Conservation (phyloP, 805 yeast genomes). For the Cyberlindnera nakhonratchasimensis region DNA sequence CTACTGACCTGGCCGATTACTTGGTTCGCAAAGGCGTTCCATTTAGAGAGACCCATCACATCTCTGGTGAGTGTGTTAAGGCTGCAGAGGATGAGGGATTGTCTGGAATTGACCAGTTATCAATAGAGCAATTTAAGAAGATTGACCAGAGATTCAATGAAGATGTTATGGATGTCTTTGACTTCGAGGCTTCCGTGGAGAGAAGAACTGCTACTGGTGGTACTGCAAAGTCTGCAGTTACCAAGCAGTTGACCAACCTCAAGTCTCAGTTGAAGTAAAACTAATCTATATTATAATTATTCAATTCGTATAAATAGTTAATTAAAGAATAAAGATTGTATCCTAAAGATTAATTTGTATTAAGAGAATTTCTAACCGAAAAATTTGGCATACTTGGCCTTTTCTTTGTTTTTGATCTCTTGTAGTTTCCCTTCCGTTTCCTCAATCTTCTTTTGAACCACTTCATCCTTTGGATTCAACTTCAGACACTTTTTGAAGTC, state of each 20-base stretch:
- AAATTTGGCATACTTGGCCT: conserved; percentile 58
- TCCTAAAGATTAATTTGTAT: background rate
- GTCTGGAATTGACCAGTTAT: conserved; percentile 82
- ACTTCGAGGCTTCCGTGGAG: conserved; percentile 93
- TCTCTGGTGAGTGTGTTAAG: conserved; percentile 96
- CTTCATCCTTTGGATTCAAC: conserved; percentile 46
- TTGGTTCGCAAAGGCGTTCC: conserved; percentile 98
- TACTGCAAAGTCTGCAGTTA: conserved; percentile 88
- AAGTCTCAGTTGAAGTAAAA: conserved; percentile 27
- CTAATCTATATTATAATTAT: background rate
- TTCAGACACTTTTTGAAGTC: conserved; percentile 44
- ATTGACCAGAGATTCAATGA: conserved; percentile 78
- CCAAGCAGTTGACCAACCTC: conserved; percentile 55
- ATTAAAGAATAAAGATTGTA: background rate
- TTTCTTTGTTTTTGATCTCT: conserved; percentile 45
- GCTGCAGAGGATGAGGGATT: conserved; percentile 74
- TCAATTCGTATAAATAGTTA: background rate
- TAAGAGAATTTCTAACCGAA: conserved; percentile 40
- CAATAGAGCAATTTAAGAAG: conserved; percentile 69
- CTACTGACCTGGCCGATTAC: conserved; percentile 97
- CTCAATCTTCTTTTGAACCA: conserved; percentile 42
- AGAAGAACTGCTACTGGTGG: conserved; percentile 97
- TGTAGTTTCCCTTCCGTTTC: conserved; percentile 39
- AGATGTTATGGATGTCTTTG: conserved; percentile 82
- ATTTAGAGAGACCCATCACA: conserved; percentile 98